Evolutionary conservation across 768 basidiomycete species (phyloP), one percentile per base, ranked within the genome.

Genomic region (Russula ochroleuca): DNA sequence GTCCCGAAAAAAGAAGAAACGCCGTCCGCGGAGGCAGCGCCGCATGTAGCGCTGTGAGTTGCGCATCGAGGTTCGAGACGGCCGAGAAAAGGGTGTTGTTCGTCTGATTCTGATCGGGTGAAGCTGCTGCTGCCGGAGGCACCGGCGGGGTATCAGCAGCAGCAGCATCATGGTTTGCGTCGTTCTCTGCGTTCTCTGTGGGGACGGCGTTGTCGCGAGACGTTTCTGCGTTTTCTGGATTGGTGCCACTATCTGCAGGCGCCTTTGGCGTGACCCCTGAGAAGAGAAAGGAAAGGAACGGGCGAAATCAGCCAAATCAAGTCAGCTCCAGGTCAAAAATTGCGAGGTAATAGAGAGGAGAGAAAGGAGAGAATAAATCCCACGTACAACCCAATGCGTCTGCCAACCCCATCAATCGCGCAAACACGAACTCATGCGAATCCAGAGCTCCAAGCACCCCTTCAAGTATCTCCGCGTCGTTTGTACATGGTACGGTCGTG

Each of bases 1-100:
- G 93, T 1, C 95, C 94, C 0, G 89, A 91, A 71, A 97, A 97
- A 86, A 98, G 78, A 58, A 98, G 75, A 23, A 98, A 73, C 0
- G 93, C 94, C 0, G 94, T 92, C 23, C 86, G 84, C 2, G 86
- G 72, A 0, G 94, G 94, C 0, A 98, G 81, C 0, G 85, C 73
- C 0, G 80, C 76, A 70, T 95, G 85, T 0, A 98, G 75, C 2
- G 75, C 70, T 41, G 75, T 73, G 5, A 98, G 80, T 8, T 85
- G 86, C 0, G 70, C 70, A 73, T 95, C 82, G 41, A 97, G 79
- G 0, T 76, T 69, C 0, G 74, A 62, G 25, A 90, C 40, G 14
- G 64, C 17, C 50, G 57, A 3, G 63, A 60, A 25, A 63, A 55
- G 5, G 57, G 40, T 13, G n/a, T 60, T 45, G 5, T 43, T 8